Evolutionary conservation across 1,139 yeast species (phyloP), one percentile per base, ranked within the genome.

Genomic region (Hansenula lynferdii): DNA sequence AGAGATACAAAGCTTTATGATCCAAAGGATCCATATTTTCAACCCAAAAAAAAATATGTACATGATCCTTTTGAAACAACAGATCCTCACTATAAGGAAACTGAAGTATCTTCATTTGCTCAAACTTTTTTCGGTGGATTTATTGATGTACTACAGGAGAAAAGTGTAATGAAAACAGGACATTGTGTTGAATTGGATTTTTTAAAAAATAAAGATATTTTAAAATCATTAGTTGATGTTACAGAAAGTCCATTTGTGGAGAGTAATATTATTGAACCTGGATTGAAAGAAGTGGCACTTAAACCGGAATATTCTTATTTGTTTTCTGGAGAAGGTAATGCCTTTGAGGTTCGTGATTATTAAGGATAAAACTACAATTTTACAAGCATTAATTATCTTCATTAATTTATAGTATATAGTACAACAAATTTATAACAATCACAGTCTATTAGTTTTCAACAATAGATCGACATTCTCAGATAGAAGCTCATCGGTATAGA

Each of bases 381-480:
- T 22, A 7, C 11, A 22, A 4, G 4, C 11, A 7, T 9, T 9
- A 22, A 22, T 22, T 9, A 22, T 12, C 15, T 4, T 24, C 29
- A 27, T 27, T 27, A 27, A 17, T 27, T 27, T 18, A 12, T 10
- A n/a, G 9, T 28, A 9, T 28, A 28, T 19, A 18, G 16, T 14
- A 18, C 20, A 17, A 28, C 15, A 18, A 28, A 17, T 6, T 4
- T 14, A 14, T n/a, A n/a, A n/a, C n/a, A n/a, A n/a, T 31, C 30
- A 53, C 24, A 49, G 35, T 23, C 57, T 44, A 34, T 47, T 48
- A n/a, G 72, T 64, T 48, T 71, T 71, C 49, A 87, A 66, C 51
- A 89, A 70, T 38, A 87, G 67, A 48, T 85, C 89, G 39, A 89
- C 71, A 51, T 85, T 86, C 52, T 87, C 92, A 49, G 76, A 75